Conservation (phyloP, 176 grass and related monocot genomes). For the Oryza meyeriana region DNA sequence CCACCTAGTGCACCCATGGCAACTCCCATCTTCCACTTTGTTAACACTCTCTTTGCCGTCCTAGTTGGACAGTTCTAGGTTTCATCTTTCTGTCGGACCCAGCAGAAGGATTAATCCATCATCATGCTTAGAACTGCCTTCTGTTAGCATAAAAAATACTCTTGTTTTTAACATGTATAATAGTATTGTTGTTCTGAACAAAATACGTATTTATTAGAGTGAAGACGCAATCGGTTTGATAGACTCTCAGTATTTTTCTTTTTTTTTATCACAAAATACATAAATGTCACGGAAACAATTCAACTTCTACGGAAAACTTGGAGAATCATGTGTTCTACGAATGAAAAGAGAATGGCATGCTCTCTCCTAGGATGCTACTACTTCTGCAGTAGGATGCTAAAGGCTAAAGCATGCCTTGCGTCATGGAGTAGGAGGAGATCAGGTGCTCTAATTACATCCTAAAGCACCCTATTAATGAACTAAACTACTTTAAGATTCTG, state of each 20-base stretch:
- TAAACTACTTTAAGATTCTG: slow-evolving; percentile 17
- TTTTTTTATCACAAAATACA: not conserved
- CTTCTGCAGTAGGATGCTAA: not conserved
- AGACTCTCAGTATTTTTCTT: not conserved
- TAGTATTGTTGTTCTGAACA: not conserved
- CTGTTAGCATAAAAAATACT: not conserved
- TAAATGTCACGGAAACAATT: not conserved
- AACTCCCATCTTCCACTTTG: not conserved
- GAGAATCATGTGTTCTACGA: not conserved
- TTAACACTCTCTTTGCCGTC: slow-evolving; percentile 3
- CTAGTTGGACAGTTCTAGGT: not conserved
- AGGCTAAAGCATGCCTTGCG: slow-evolving; percentile 3
- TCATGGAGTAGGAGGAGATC: not conserved
- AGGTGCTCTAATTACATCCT: not conserved
- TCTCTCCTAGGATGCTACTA: not conserved
- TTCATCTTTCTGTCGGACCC: slow-evolving; percentile 38
- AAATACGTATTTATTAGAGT: not conserved
- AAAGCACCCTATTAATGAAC: slow-evolving; percentile 32
- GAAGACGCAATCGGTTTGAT: not conserved
- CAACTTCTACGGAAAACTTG: not conserved
- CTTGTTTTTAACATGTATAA: not conserved
- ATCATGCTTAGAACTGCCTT: not conserved
- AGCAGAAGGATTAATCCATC: not conserved
- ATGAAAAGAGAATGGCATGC: not conserved
- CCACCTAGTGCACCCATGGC: not conserved